Evolutionary conservation across 352 stramenopile species (phyloP), one percentile per base, ranked within the genome.

Genomic region (Phytopythium litorale): DNA sequence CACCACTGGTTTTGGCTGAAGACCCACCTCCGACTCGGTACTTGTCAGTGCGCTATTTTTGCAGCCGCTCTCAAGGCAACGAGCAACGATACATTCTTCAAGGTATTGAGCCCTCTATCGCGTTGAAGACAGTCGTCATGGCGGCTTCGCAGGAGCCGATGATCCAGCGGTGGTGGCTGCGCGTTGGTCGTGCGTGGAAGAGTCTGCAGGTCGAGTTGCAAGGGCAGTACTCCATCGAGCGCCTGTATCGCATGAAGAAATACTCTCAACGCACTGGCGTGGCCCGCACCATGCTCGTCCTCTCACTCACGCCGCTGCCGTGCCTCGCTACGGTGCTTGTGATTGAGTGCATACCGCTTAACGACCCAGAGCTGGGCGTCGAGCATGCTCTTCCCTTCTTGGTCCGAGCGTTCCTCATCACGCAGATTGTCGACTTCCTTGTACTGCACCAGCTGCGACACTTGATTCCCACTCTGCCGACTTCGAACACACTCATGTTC

Each of bases 211-310:
- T 77, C 7, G 75, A 83, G 52, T 54, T 80, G 12, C 63, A 78
- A 6, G 75, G 75, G 12, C 64, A 78, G 16, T 83, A 75, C 65
- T 79, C 72, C 5, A 4, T 67, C 23, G 51, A 72, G 52, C 66
- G 72, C 35, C 60, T 75, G 53, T 8, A 11, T 12, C 19, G 52
- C 5, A 35, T 76, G 28, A 42, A 57, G 1, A n/a, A 23, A 5
- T 78, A 75, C 61, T 25, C 38, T 28, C 19, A 28, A 1, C n/a
- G 33, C 3, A 56, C 63, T 2, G 55, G 48, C 19, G 4, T 19
- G 3, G 2, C 7, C 15, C 63, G 64, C 0, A 33, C 67, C 11
- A 13, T 64, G 0, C 13, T 60, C 7, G 30, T 78, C 19, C 65
- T 62, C 43, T 3, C 69, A 1, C 43, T 80, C 4, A 73, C 72